Conservation (phyloP, 2,329 filamentous ascomycete species). For the Phyllosticta paracitricarpa region DNA sequence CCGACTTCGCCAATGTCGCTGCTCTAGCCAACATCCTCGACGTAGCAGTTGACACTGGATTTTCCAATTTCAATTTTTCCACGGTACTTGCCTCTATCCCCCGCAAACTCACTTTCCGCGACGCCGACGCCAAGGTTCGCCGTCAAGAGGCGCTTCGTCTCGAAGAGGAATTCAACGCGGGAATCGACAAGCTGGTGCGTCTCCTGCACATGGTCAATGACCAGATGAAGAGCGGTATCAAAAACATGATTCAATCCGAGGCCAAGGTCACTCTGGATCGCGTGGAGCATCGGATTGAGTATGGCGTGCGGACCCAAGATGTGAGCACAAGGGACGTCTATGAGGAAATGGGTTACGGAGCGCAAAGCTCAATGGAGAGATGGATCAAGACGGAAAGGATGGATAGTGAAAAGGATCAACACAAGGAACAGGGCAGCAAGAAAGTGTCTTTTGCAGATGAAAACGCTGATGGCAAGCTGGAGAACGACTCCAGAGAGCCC, state of each 20-base stretch:
- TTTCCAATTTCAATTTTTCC: conserved; percentile 17
- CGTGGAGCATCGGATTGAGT: conserved; percentile 62
- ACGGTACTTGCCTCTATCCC: conserved; percentile 16
- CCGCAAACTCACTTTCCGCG: conserved; percentile 8
- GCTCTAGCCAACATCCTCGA: conserved; percentile 61
- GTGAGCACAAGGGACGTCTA: conserved; percentile 4
- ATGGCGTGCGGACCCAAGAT: conserved; percentile 6
- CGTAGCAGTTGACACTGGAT: conserved; percentile 60
- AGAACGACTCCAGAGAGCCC: background rate
- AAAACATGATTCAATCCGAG: conserved; percentile 61
- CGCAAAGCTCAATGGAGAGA: background rate
- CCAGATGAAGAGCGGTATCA: conserved; percentile 43
- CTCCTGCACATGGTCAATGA: conserved; percentile 15
- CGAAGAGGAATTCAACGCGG: conserved; percentile 53
- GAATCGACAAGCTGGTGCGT: conserved; percentile 57
- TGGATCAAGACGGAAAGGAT: background rate
- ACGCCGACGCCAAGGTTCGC: conserved; percentile 4
- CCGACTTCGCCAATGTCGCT: conserved; percentile 59
- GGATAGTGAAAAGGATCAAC: background rate
- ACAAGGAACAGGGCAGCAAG: background rate
- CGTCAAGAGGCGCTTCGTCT: conserved; percentile 9
- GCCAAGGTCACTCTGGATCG: conserved; percentile 67
- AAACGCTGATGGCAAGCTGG: background rate
- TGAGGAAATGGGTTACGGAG: background rate
- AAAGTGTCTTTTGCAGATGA: background rate